Conservation (phyloP, 495 filamentous ascomycete genomes). For the Hypoxylon fuscum region DNA sequence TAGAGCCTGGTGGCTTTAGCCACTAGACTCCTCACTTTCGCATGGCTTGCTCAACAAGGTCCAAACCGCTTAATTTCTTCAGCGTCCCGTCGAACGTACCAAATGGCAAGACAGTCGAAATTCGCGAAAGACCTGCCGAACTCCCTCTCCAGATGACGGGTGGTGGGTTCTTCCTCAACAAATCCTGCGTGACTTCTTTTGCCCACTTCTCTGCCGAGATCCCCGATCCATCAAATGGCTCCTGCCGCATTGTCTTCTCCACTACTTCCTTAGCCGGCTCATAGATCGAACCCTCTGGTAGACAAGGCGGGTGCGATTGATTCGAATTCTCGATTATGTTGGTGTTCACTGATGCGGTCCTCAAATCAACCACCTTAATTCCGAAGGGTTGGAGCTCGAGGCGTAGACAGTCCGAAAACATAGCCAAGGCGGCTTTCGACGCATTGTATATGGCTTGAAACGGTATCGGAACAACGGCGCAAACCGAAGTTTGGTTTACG, state of each 20-base stretch:
- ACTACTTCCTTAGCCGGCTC: constrained; percentile 15
- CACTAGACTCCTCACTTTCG: constrained; percentile 4
- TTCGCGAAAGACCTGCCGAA: not conserved
- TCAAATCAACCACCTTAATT: constrained; percentile 42
- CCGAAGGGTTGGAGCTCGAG: constrained; percentile 45
- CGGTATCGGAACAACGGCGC: constrained; percentile 6
- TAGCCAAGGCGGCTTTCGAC: constrained; percentile 42
- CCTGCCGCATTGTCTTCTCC: not conserved
- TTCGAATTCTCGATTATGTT: not conserved
- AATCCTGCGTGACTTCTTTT: not conserved
- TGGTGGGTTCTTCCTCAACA: constrained; percentile 8
- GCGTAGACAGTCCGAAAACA: constrained; percentile 38
- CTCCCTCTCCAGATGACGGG: constrained; percentile 6
- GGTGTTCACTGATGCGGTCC: constrained; percentile 16
- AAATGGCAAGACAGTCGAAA: not conserved
- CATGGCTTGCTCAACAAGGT: not conserved
- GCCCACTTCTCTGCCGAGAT: constrained; percentile 4
- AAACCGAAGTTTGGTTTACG: constrained; percentile 38
- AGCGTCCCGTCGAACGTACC: constrained; percentile 1
- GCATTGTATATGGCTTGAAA: constrained; percentile 45
- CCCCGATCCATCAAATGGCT: not conserved
- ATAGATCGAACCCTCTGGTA: constrained; percentile 14
- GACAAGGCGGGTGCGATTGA: not conserved
- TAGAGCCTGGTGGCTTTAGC: too few species aligned
- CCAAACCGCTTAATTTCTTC: constrained; percentile 3